These are phyloP conservation scores for Cajanus cajan DNA, from an alignment of 306 rosid species.

Conservation along the genomic window DNA sequence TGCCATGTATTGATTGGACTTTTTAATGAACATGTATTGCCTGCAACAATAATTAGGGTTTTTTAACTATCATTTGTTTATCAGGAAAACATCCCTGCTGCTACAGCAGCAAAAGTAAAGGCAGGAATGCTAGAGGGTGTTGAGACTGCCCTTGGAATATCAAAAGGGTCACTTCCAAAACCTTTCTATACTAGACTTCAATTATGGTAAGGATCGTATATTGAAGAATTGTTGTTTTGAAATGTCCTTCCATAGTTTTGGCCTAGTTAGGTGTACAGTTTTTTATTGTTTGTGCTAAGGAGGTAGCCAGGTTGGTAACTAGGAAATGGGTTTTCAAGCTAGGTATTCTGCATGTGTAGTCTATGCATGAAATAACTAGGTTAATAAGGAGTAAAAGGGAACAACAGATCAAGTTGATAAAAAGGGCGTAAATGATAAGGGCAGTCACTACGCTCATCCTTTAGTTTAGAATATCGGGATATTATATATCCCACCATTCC, in stretches of 20 bases:
- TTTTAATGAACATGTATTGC: slow-evolving; percentile 8
- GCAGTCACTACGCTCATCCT: too few relatives aligned
- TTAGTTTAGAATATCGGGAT: too few relatives aligned
- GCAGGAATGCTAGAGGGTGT: slow-evolving; percentile 79
- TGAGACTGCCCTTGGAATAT: slow-evolving; percentile 77
- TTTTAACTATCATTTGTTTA: background rate
- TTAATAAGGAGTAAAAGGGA: background rate
- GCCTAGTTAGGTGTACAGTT: background rate
- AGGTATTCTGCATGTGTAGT: background rate
- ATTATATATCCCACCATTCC: too few relatives aligned
- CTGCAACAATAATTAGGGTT: background rate
- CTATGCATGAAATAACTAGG: background rate
- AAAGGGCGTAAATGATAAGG: background rate
- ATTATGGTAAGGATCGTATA: slow-evolving; percentile 58
- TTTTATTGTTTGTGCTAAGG: background rate
- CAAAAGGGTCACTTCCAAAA: slow-evolving; percentile 64
- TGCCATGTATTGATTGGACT: background rate
- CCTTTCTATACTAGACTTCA: slow-evolving; percentile 73
- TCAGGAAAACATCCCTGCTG: slow-evolving; percentile 84
- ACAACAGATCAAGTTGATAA: background rate
- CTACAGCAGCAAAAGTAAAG: slow-evolving; percentile 68
- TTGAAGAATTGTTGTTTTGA: background rate
- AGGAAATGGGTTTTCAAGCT: background rate
- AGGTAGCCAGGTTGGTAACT: background rate
- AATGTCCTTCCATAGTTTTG: slow-evolving; percentile 5